Evolutionary conservation across 495 filamentous ascomycete species (phyloP), one percentile per base, ranked within the genome.

Genomic region (Neurospora sp.): DNA sequence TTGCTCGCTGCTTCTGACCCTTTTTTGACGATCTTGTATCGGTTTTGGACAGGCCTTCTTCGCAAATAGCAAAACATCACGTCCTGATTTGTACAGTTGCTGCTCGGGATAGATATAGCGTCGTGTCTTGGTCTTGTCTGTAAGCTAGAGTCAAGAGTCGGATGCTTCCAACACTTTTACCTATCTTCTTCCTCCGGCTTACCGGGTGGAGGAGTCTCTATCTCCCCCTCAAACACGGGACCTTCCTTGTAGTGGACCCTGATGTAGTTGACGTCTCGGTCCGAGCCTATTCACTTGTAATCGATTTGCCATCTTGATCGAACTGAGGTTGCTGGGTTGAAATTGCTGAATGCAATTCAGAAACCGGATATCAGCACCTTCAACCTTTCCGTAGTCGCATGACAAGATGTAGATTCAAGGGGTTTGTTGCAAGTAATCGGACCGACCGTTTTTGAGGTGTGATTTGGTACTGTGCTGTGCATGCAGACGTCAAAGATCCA

Each of bases 361-460:
- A 65, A 65, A 65, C 53, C 14, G 53, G 27, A 65, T 65, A 35
- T 65, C 53, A 35, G 14, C 27, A 65, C 35, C 53, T 65, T 35
- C 27, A 65, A 37, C 48, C 27, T 65, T 65, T 35, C 27, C 53
- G 12, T 12, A 35, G 53, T 61, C 53, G 53, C 53, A 61, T 61
- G 53, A 61, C 12, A 27, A 38, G 53, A 61, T 48, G 39, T 40
- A 37, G 20, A 22, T 37, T 37, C 69, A 71, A 37, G 70, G 72
- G 75, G 40, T 69, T 74, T 71, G 75, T 76, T 70, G 70, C 73
- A 71, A 74, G 72, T 73, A 79, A 75, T 79, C 78, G 78, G 78
- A 74, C 78, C 78, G 76, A 79, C 35, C 44, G 16, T 37, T 4
- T n/a, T 38, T 10, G 31, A 17, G n/a, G 44, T 68, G 35, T 37